A percentile compares a stretch with the other conserved stretches of the same genome.
phyloP scores from a whole-genome alignment of 306 rosid species.

The Vicia sativa region DNA sequence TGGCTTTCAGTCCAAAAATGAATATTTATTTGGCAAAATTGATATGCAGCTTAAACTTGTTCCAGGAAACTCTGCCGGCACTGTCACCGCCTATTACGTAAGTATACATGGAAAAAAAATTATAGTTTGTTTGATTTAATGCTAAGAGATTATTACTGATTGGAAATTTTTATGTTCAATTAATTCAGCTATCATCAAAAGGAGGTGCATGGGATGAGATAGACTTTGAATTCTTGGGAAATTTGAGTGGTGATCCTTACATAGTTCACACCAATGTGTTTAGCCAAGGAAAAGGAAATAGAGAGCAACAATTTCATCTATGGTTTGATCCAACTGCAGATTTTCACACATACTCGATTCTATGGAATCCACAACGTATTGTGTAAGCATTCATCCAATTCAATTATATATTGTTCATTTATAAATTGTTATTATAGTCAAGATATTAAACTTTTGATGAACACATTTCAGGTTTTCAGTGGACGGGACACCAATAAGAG shows the following conservation, averaged over 20 bases:
- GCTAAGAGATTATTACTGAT: not conserved
- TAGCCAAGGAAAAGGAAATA: constrained; percentile 64
- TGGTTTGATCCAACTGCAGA: constrained; percentile 75
- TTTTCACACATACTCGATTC: constrained; percentile 69
- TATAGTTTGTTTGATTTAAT: too few species aligned
- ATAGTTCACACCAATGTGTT: constrained; percentile 69
- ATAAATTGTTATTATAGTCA: too few species aligned
- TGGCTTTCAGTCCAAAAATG: constrained; percentile 63
- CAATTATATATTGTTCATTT: not conserved
- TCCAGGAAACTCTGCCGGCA: constrained; percentile 72
- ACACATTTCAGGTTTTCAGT: constrained; percentile 54
- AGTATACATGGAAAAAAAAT: constrained; percentile 11
- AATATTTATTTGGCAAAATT: constrained; percentile 59
- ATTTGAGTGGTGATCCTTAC: constrained; percentile 69
- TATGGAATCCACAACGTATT: constrained; percentile 64
- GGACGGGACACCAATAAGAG: constrained; percentile 71
- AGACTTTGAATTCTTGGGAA: constrained; percentile 74
- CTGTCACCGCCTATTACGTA: constrained; percentile 75
- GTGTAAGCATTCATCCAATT: constrained; percentile 41
- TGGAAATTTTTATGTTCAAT: not conserved
- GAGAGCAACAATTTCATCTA: constrained; percentile 67
- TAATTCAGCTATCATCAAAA: constrained; percentile 53
- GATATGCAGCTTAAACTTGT: constrained; percentile 76
- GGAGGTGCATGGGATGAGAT: constrained; percentile 71
- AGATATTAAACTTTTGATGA: too few species aligned